Base-by-base conservation (phyloP, 352 stramenopile species). In the Aphanomyces astaci region DNA sequence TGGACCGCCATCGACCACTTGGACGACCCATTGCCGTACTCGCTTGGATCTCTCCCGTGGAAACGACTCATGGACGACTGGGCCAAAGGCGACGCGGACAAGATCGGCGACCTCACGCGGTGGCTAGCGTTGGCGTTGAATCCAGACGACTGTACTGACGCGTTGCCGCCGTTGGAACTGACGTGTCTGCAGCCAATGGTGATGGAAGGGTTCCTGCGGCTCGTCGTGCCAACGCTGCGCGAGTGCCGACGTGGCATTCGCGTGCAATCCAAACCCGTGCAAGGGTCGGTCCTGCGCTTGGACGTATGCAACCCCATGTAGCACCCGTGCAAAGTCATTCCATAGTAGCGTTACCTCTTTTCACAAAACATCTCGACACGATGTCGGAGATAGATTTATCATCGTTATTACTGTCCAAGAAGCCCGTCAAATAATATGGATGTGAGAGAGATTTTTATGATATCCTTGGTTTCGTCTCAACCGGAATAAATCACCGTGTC, bases 401-500 rank as follows among this genome's bases (percentile, higher is more conserved):
- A n/a, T n/a, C n/a, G n/a, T n/a, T n/a, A n/a, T n/a, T n/a, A n/a
- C n/a, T n/a, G n/a, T n/a, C n/a, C n/a, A n/a, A n/a, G n/a, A n/a
- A n/a, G n/a, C n/a, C n/a, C n/a, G n/a, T n/a, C n/a, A n/a, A n/a
- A n/a, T n/a, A n/a, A n/a, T n/a, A n/a, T n/a, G n/a, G n/a, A n/a
- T n/a, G n/a, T n/a, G n/a, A n/a, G n/a, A n/a, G n/a, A n/a, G n/a
- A n/a, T n/a, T n/a, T n/a, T n/a, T n/a, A n/a, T n/a, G n/a, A n/a
- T n/a, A n/a, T n/a, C n/a, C n/a, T n/a, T n/a, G n/a, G n/a, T n/a
- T 55, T 55, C 9, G 17, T 28, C 22, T 77, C 76, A 94, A 71
- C 92, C 92, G 57, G 84, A 84, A 74, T 88, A 95, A 70, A 95
- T 92, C 67, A 95, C 83, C 2, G 86, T 95, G 74, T 95, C 86